phyloP scores from a whole-genome alignment of 2,329 filamentous ascomycete species.

The Myriangium duriaei region DNA sequence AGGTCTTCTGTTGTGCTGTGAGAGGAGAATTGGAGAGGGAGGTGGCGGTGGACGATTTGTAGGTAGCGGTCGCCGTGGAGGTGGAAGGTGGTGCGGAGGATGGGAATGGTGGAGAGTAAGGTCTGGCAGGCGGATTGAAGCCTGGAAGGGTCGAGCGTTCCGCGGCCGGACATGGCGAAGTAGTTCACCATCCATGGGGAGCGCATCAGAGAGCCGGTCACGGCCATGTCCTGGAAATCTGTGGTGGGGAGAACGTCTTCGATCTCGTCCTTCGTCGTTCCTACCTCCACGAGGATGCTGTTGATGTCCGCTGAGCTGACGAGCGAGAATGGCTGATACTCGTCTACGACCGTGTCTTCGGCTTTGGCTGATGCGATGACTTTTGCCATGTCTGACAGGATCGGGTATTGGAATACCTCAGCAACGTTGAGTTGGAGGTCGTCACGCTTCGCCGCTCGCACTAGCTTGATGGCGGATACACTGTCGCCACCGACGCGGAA shows the following conservation, averaged over 20 bases:
- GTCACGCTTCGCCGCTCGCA: conserved; percentile 42
- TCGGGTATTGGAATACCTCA: background rate
- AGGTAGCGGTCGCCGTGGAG: conserved; percentile 21
- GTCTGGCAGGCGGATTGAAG: conserved; percentile 41
- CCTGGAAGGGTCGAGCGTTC: conserved; percentile 34
- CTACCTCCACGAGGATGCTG: background rate
- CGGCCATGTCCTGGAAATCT: background rate
- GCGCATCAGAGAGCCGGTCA: background rate
- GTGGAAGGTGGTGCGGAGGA: conserved; percentile 43
- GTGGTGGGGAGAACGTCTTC: background rate
- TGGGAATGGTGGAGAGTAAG: conserved; percentile 39
- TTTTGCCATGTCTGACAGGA: background rate
- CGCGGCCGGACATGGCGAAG: conserved; percentile 50
- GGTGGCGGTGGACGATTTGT: conserved; percentile 25
- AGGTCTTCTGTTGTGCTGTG: background rate
- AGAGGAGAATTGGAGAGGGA: background rate
- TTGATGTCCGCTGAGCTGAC: background rate
- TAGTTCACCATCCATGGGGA: conserved; percentile 38
- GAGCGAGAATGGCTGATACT: background rate
- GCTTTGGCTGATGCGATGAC: too few relatives aligned
- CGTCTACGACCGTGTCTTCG: too few relatives aligned
- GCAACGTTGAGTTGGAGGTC: conserved; percentile 26
- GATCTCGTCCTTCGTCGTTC: background rate
- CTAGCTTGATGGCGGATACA: conserved; percentile 18
- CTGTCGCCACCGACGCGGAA: conserved; percentile 3